Evolutionary conservation across 1,284 basidiomycete species (phyloP).

Genomic region (Malassezia equina): DNA sequence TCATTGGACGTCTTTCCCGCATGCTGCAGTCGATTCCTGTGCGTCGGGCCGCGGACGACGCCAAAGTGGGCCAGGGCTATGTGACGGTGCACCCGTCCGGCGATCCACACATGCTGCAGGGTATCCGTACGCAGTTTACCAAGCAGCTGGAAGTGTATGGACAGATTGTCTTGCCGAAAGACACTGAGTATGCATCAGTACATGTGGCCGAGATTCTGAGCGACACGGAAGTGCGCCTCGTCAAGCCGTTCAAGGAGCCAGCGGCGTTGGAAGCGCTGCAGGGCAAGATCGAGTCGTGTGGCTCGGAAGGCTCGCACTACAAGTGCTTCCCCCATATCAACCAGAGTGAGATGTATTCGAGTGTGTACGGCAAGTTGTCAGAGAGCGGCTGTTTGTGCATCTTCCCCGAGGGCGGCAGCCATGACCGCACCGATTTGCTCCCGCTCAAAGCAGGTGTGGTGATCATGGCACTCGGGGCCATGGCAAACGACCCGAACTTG

Average conservation of each 20-base stretch:
- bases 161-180: conserved; percentile 81
- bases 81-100: conserved; percentile 59
- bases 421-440: conserved; percentile 47
- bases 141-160: conserved; percentile 66
- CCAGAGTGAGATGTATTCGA: conserved; percentile 86
- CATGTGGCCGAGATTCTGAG: conserved; percentile 82
- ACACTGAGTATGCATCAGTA: conserved; percentile 64
- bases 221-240: conserved; percentile 68
- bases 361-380: conserved; percentile 79
- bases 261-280: conserved; percentile 41
- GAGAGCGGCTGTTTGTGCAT: conserved; percentile 64
- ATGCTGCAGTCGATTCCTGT: conserved; percentile 73
- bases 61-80: conserved; percentile 66
- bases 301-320: conserved; percentile 19
- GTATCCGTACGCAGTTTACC: conserved; percentile 69
- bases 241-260: conserved; percentile 63
- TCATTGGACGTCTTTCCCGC: conserved; percentile 71
- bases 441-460: conserved; percentile 48
- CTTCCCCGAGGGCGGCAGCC: conserved; percentile 46
- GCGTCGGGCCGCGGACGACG: conserved; percentile 77
- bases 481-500: conserved; percentile 42
- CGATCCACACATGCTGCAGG: conserved; percentile 59
- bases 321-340: conserved; percentile 55
- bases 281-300: conserved; percentile 9
- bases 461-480: conserved; percentile 48